Base-by-base conservation (phyloP, 2,329 filamentous ascomycete species). In the Triangularia setosa region DNA sequence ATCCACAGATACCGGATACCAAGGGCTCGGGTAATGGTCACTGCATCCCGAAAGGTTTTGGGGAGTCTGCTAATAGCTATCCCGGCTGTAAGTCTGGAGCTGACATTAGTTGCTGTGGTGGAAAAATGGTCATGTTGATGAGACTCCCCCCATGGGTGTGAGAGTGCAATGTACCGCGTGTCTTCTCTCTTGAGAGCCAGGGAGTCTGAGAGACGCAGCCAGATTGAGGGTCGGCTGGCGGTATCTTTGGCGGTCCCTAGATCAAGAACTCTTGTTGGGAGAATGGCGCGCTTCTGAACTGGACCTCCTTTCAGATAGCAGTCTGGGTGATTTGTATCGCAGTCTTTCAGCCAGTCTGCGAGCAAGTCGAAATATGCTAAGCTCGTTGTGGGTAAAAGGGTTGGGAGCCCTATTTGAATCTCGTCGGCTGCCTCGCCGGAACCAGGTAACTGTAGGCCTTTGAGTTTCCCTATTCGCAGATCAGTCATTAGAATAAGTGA, bases 81-180 rank as follows among this genome's bases (percentile, higher is more conserved):
- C 2, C 57, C 57, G 1, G 40, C 3, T 7, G 35, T 40, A 1
- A 68, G 4, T 11, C 54, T 56, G 1, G 3, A 11, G 0, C 16
- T 25, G 25, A 59, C 35, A 9, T 59, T 59, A 11, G 6, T 40
- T 8, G 12, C 12, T 1, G n/a, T 62, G 1, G 64, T 68, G 12
- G 52, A 40, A 24, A 64, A 67, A 21, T 65, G 63, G 6, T 21
- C 24, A 4, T 56, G 5, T 0, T 48, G 3, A 18, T 12, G 30
- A 25, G 21, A 33, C 21, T 23, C 21, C 1, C 69, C 67, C 68
- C 68, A 71, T 1, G 61, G 67, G 24, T 71, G 69, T 0, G 69
- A 71, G 2, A 70, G 56, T 18, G 68, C 69, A 9, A 69, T 25
- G 14, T 72, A 72, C 21, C 48, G 57, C 8, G 40, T 11, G 21